A percentile compares a stretch with the other conserved stretches of the same genome.
Evolutionary conservation across 345 rosid genomes (phyloP).

Genomic region (Xanthoceras sorbifolium): DNA sequence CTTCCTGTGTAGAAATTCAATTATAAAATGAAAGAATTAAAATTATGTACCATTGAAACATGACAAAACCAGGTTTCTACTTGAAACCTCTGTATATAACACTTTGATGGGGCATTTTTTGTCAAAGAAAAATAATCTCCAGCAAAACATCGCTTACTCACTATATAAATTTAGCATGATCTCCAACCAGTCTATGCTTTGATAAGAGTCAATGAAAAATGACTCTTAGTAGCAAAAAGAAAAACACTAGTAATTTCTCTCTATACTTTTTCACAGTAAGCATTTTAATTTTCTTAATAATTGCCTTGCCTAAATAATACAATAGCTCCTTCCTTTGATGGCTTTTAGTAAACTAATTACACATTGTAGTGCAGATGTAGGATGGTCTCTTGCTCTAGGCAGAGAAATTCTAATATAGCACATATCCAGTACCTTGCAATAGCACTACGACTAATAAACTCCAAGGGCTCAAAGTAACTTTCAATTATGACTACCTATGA

Average conservation of each 20-base stretch:
- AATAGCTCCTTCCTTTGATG: neutral
- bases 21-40: conserved; percentile 9
- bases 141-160: neutral
- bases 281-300: neutral
- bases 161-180: neutral
- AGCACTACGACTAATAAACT: neutral
- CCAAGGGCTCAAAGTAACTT: neutral
- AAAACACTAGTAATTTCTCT: neutral
- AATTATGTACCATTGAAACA: neutral
- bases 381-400: neutral
- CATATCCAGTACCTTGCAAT: conserved; percentile 4
- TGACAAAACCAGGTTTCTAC: neutral
- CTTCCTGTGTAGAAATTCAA: conserved; percentile 48
- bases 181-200: neutral
- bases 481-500: neutral
- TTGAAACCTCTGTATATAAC: neutral
- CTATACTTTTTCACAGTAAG: neutral
- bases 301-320: neutral
- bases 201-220: neutral
- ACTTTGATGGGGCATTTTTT: neutral
- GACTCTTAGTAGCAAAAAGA: neutral
- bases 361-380: neutral
- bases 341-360: neutral
- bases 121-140: neutral
- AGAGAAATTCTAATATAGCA: neutral